phyloP scores from a whole-genome alignment of 1,139 yeast genomes.

The Candida freyschussii region DNA sequence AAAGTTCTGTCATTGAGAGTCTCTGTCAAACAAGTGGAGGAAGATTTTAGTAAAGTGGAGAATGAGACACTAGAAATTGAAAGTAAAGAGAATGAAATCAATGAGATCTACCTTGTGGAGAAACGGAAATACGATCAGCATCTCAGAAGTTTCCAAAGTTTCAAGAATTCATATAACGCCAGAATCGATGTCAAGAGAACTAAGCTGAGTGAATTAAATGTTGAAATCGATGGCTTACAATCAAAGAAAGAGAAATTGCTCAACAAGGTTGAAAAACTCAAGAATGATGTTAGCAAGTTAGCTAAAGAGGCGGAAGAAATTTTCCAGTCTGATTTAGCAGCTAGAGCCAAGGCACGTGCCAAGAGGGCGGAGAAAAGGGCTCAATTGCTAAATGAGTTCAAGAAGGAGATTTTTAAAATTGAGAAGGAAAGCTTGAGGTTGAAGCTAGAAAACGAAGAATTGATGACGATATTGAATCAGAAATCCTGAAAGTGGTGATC shows the following conservation, averaged over 20 bases:
- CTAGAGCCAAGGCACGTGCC: slow-evolving; percentile 26
- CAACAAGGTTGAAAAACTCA: slow-evolving; percentile 29
- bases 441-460: slow-evolving; percentile 9
- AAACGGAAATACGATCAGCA: slow-evolving; percentile 37
- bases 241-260: slow-evolving; percentile 34
- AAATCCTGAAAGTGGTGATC: too few relatives aligned
- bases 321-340: slow-evolving; percentile 27
- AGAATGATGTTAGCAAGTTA: slow-evolving; percentile 25
- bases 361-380: slow-evolving; percentile 28
- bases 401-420: slow-evolving; percentile 24
- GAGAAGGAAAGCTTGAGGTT: slow-evolving; percentile 14
- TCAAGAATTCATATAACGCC: slow-evolving; percentile 29
- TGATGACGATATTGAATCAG: too few relatives aligned
- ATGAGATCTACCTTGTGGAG: slow-evolving; percentile 36
- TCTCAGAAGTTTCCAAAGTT: slow-evolving; percentile 32
- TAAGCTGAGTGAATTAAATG: slow-evolving; percentile 26
- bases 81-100: slow-evolving; percentile 33
- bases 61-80: slow-evolving; percentile 30
- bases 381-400: slow-evolving; percentile 23
- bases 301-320: slow-evolving; percentile 31
- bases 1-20: slow-evolving; percentile 39
- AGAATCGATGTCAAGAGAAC: slow-evolving; percentile 23
- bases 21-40: slow-evolving; percentile 38
- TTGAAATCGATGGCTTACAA: slow-evolving; percentile 31
- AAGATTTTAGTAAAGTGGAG: slow-evolving; percentile 35